Base-by-base conservation (phyloP, 441 rosid genomes). In the Erysimum cheiri region DNA sequence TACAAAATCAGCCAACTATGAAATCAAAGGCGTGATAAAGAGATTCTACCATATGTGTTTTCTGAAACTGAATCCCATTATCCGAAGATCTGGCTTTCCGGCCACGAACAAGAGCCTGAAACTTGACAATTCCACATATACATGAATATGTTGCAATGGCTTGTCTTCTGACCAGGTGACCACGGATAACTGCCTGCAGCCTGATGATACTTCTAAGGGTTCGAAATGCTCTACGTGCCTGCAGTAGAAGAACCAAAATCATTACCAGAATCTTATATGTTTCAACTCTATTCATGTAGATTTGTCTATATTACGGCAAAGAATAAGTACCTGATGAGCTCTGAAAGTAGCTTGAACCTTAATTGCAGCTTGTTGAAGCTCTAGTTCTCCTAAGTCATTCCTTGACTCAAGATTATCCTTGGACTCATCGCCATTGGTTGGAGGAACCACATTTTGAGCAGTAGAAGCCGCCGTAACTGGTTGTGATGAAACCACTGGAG, bases 301-400 rank as follows among this genome's bases (percentile, higher is more conserved):
- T 50, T 10, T 57, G 4, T 35, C 39, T 63, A 13, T 8, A 22
- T 11, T 4, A 60, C 11, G 8, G 32, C 22, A 68, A 65, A 44
- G 1, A 77, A 19, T 5, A 70, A 60, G 73, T 87, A 93, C 97
- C 98, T 82, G 84, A 83, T 77, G 85, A 73, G 95, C 96, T 82
- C 92, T 87, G 80, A 85, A 77, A 47, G 84, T 83, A 62, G 96
- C 88, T 79, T 93, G 97, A 58, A 84, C 84, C 82, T 67, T 81
- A 8, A 58, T 79, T 40, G 84, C 97, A 76, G 94, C 93, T 66
- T 76, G 73, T 56, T 80, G 82, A 17, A 65, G 85, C 72, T 78
- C 68, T 43, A 75, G 48, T 41, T 73, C 73, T 60, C 78, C 85
- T 74, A 81, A 57, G 67, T 75, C 85, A 66, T 78, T 82, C 17